Conservation (phyloP, 2,329 filamentous ascomycete species). For the Colletotrichum tofieldiae region DNA sequence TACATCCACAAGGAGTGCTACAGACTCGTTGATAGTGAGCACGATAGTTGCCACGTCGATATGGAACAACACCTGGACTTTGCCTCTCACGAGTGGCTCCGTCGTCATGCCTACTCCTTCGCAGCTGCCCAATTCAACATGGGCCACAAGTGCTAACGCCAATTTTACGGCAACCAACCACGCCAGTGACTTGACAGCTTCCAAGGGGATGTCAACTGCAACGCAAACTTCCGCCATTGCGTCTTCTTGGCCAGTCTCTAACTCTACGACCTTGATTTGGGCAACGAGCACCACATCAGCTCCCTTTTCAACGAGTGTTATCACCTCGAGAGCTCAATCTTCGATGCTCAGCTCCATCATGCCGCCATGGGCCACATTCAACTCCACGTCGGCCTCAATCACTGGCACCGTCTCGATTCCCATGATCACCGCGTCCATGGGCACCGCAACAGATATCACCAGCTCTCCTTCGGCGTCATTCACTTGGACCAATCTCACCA, state of each 20-base stretch:
- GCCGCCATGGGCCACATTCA: slow-evolving; percentile 19
- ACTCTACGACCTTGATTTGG: slow-evolving; percentile 9
- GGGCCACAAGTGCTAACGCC: slow-evolving; percentile 7
- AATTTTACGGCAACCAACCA: slow-evolving; percentile 5
- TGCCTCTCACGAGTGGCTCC: not conserved
- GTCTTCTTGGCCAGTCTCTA: slow-evolving; percentile 11
- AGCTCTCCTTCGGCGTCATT: not conserved
- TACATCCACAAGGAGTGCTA: not conserved
- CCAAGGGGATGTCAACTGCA: not conserved
- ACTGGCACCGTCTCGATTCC: slow-evolving; percentile 30
- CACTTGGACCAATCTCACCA: slow-evolving; percentile 24
- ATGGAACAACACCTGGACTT: slow-evolving; percentile 1
- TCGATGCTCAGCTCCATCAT: not conserved
- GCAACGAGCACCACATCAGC: not conserved
- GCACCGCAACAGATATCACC: not conserved
- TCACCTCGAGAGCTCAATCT: not conserved
- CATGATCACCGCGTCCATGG: not conserved
- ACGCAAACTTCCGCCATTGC: not conserved
- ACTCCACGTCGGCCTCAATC: slow-evolving; percentile 22
- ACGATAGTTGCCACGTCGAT: not conserved
- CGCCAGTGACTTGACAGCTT: not conserved
- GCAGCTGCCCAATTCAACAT: slow-evolving; percentile 3
- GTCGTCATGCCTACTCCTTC: not conserved
- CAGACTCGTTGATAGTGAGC: not conserved
- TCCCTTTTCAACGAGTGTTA: not conserved